Percentiles rank a stretch among this genome's conserved stretches.
Evolutionary conservation across 164 flowering plant species (phyloP).

Genomic region (Taxillus chinensis): DNA sequence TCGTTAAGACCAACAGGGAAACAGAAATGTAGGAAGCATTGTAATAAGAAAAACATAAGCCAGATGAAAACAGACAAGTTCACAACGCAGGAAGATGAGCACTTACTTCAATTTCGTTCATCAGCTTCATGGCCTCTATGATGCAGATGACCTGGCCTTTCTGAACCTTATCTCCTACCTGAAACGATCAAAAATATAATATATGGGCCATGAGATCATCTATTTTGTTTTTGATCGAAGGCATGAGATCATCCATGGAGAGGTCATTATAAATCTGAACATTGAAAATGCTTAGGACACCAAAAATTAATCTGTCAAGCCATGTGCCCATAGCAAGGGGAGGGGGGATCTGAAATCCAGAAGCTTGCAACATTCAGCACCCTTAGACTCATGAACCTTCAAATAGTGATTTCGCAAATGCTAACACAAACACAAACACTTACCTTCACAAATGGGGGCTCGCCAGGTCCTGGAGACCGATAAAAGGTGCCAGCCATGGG

Average conservation of each 20-base stretch:
- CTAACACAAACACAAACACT: not conserved
- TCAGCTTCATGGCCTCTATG: constrained; percentile 76
- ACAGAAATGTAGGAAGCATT: too few species aligned
- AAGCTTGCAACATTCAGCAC: not conserved
- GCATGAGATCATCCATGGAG: not conserved
- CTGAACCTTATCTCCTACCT: constrained; percentile 77
- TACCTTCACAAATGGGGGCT: constrained; percentile 72
- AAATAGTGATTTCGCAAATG: not conserved
- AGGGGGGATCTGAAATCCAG: not conserved
- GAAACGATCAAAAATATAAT: constrained; percentile 1
- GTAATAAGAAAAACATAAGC: too few species aligned
- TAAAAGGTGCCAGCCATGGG: constrained; percentile 85
- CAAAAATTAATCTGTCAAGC: not conserved
- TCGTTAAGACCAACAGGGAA: too few species aligned
- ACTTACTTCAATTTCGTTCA: constrained; percentile 76
- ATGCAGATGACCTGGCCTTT: constrained; percentile 75
- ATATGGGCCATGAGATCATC: not conserved
- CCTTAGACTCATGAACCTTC: not conserved
- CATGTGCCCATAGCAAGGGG: not conserved
- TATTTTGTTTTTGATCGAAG: not conserved
- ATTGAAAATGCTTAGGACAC: not conserved
- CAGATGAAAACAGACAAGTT: too few species aligned
- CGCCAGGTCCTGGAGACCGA: constrained; percentile 59
- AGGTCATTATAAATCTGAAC: not conserved
- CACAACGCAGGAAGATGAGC: not conserved